These are phyloP conservation scores for Euphorbia pulcherrima DNA, from an alignment of 345 rosid species.

Conservation along the genomic window DNA sequence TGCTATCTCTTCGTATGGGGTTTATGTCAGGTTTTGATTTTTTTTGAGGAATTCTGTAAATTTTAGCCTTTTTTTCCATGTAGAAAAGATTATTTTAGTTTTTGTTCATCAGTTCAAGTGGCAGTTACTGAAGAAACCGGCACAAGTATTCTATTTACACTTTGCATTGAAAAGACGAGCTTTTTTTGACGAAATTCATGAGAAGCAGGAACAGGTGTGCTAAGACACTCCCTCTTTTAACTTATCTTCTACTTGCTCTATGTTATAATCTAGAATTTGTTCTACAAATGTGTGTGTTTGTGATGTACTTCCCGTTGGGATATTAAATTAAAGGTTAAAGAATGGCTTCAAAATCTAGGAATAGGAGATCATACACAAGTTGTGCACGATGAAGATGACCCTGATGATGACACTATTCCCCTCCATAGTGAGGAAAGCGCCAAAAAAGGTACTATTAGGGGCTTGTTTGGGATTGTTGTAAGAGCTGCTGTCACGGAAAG, in stretches of 20 bases:
- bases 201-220: constrained; percentile 97
- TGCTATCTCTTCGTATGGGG: neutral
- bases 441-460: constrained; percentile 73
- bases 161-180: constrained; percentile 88
- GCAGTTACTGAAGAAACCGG: constrained; percentile 77
- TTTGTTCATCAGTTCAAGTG: constrained; percentile 67
- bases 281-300: constrained; percentile 19
- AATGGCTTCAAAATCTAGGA: constrained; percentile 99
- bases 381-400: constrained; percentile 77
- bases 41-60: neutral
- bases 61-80: neutral
- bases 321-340: constrained; percentile 86
- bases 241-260: neutral
- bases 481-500: too few species aligned
- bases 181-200: constrained; percentile 90
- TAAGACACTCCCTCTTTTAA: neutral
- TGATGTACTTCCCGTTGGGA: constrained; percentile 47
- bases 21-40: neutral
- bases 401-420: constrained; percentile 63
- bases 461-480: too few species aligned
- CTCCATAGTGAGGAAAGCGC: constrained; percentile 71
- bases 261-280: neutral
- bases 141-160: constrained; percentile 85
- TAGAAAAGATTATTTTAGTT: neutral
- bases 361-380: constrained; percentile 71